Evolutionary conservation across 73 alveolate genomes (phyloP), one percentile per base, ranked within the genome.

Genomic region (Durusdinium trenchii): DNA sequence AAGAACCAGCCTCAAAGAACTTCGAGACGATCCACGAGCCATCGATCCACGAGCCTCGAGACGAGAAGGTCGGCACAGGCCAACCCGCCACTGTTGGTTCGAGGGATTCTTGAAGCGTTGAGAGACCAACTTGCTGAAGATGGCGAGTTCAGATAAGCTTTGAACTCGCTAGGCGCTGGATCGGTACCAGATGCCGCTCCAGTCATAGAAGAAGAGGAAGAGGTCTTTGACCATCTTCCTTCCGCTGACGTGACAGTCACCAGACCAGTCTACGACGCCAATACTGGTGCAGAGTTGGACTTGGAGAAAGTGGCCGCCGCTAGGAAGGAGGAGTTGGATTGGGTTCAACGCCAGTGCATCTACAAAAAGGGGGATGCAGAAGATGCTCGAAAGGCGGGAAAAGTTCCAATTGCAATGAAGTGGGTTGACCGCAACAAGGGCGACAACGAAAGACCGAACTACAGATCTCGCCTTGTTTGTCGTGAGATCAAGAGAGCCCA

Each of bases 351-450:
- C 4, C 81, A 85, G 45, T 2, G 42, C 3, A 52, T 85, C 60
- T 85, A 85, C 40, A 3, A 1, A 26, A 50, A 83, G 35, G 76
- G 50, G 1, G 52, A 79, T 3, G 42, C 42, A 7, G 54, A 32
- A 6, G 81, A 85, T 52, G 50, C 60, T 38, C 5, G 5, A 32
- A 30, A 32, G 38, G 38, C 38, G 12, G 64, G 73, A 1, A 50
- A 36, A 38, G 38, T 28, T 3, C 48, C 57, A 23, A 84, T 84
- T 28, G 12, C 78, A 16, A 16, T 60, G 84, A 86, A 60, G 9
- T 86, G 83, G 95, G 47, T 86, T 4, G 95, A 86, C 47, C 40
- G 84, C n/a, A 86, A 60, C 84, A 86, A 86, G 32, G 95, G 84
- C 3, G 95, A 86, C 32, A 2, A 3, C 7, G 38, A 38, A 86